phyloP scores from a whole-genome alignment of 164 flowering plant species.

The Pachysandra terminalis region DNA sequence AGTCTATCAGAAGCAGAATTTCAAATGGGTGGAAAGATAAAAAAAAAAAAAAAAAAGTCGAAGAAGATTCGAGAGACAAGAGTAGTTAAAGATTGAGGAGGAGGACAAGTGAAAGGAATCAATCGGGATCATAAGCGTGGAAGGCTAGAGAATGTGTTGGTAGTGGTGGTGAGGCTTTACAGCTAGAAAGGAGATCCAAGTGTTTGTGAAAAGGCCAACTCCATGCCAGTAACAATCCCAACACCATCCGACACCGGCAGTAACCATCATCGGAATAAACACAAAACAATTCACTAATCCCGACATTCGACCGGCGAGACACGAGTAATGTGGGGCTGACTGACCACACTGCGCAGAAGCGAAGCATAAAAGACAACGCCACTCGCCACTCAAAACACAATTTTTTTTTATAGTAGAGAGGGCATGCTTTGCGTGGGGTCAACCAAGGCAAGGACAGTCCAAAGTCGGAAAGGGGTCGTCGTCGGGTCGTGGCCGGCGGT shows the following conservation, averaged over 20 bases:
- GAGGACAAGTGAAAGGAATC: conserved; percentile 1
- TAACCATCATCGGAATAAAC: neutral
- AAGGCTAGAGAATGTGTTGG: neutral
- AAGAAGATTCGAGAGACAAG: neutral
- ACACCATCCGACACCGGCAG: conserved; percentile 8
- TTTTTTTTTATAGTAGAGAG: too few relatives aligned
- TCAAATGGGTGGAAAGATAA: neutral
- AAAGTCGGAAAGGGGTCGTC: too few relatives aligned
- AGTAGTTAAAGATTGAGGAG: neutral
- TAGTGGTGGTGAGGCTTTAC: conserved; percentile 9
- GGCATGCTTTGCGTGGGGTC: too few relatives aligned
- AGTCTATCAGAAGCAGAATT: neutral
- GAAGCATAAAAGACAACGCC: too few relatives aligned
- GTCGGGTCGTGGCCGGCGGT: too few relatives aligned
- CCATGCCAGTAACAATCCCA: conserved; percentile 9
- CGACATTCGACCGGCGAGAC: conserved; percentile 1
- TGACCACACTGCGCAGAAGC: neutral
- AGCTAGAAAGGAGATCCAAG: conserved; percentile 11
- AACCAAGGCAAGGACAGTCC: too few relatives aligned
- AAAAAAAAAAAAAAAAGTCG: too few relatives aligned
- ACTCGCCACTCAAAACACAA: too few relatives aligned
- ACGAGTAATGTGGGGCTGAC: neutral
- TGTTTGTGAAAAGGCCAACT: conserved; percentile 11
- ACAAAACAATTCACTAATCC: neutral
- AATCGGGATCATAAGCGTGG: conserved; percentile 3